Evolutionary conservation across 192 early-diverging fungal species (phyloP), one percentile per base, ranked within the genome.

Genomic region (Lobulomyces angularis): DNA sequence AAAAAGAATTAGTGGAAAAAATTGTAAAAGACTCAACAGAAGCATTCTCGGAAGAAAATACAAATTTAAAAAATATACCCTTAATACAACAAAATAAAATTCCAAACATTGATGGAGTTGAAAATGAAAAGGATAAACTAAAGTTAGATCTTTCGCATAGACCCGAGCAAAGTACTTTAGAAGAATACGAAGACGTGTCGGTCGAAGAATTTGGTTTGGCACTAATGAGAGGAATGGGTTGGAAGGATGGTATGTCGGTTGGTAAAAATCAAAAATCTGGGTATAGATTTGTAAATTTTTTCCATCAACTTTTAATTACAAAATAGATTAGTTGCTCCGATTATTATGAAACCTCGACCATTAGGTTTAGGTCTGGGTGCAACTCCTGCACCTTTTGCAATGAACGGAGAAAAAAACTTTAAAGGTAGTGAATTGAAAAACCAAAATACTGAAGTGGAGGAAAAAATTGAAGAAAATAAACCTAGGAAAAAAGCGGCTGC

Each of bases 121-220:
- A 17, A 12, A 60, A 67, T n/a, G 71, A 69, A 8, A 55, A 56
- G 20, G 74, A 78, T 17, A 65, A 71, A 9, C 81, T 74, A 53
- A 62, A 71, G 43, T 50, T 74, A 37, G 81, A 81, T 50, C 56
- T 84, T 1, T 45, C 52, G 14, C 56, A 59, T 6, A 65, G 80
- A 18, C 81, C 82, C 1, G 78, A 80, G 18, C 68, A 79, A 37
- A 48, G 75, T 0, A 60, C 72, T 0, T 48, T 84, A 35, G 79
- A 82, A 2, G 80, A 83, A 42, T 94, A 90, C 41, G 83, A 81
- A 34, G 65, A 78, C 0, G 76, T 90, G 1, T 85, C 90, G 3
- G 77, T 94, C 0, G 85, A 91, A 37, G 77, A 81, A 35, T 94
- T 94, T 75, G 90, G 90, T 0, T 66, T 65, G 1, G 88, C 88